Conservation (phyloP, 2,329 filamentous ascomycete species). For the Dactylellina drechsleri region DNA sequence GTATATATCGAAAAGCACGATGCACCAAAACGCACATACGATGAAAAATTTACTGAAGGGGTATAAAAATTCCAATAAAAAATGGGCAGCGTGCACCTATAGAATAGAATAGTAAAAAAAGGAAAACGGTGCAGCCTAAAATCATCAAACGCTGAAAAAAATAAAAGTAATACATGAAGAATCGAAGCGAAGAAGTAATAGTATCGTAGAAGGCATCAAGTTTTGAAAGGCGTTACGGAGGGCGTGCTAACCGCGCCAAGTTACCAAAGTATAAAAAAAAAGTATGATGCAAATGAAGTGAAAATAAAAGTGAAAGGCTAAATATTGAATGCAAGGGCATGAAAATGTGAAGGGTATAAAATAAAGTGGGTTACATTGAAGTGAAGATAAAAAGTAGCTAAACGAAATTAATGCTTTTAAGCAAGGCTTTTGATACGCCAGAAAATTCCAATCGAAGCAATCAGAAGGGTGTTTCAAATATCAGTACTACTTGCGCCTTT, state of each 20-base stretch:
- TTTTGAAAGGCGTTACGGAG: slow-evolving; percentile 28
- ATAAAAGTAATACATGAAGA: slow-evolving; percentile 25
- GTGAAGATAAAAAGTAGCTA: slow-evolving; percentile 17
- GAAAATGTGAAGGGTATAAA: slow-evolving; percentile 42
- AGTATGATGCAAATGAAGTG: slow-evolving; percentile 24
- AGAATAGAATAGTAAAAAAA: slow-evolving; percentile 28
- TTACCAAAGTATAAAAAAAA: slow-evolving; percentile 27
- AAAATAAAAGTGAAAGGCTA: slow-evolving; percentile 12
- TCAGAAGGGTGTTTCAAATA: background rate
- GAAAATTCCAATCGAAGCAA: slow-evolving; percentile 2
- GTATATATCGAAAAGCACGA: no score
- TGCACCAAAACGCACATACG: no score
- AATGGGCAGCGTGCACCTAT: slow-evolving; percentile 16
- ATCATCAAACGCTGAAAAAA: slow-evolving; percentile 19
- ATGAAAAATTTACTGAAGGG: slow-evolving; percentile 7
- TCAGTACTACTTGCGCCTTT: slow-evolving; percentile 22
- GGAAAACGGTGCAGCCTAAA: slow-evolving; percentile 30
- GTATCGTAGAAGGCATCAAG: slow-evolving; percentile 35
- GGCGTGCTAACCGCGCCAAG: slow-evolving; percentile 36
- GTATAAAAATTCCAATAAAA: slow-evolving; percentile 9
- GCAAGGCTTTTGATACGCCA: slow-evolving; percentile 28
- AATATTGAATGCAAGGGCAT: slow-evolving; percentile 18
- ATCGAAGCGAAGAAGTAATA: slow-evolving; percentile 19
- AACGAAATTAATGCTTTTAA: slow-evolving; percentile 12
- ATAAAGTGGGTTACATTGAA: slow-evolving; percentile 37